Base-by-base conservation (phyloP, 2,329 filamentous ascomycete species). In the Pseudogymnoascus sp. region DNA sequence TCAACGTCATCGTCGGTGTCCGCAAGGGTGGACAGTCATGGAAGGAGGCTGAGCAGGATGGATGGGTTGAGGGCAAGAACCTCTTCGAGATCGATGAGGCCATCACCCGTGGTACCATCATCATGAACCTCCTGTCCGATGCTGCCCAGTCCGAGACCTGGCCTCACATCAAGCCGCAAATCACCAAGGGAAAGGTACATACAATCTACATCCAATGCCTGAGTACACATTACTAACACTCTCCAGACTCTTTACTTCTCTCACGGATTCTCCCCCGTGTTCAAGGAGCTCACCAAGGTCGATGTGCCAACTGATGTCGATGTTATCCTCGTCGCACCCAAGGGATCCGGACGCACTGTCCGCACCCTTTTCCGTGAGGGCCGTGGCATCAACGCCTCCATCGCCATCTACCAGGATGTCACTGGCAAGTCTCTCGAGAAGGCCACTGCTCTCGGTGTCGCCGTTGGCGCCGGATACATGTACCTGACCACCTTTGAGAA, bases 401-500 rank as follows among this genome's bases (percentile, higher is more conserved):
- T 97, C 74, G 94, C 94, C 78, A 92, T 99, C 80, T 97, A 79
- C 89, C 94, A 99, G 83, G 94, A 99, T 76, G 92, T 97, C 69
- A 96, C 92, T 67, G 94, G 94, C 79, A 90, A 97, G 81, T 94
- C 94, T 75, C 87, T 97, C 84, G 94, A 99, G 87, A 96, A 93
- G 86, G 94, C 94, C 72, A 82, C 96, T 73, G 94, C 94, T 71
- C 87, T 99, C 72, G 94, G 94, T 82, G 93, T 97, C 68, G 94
- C 93, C 76, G 90, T 99, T 76, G 94, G 93, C 78, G 92, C 89
- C 74, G 94, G 94, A 75, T 99, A 99, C 86, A 90, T 99, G 72
- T 99, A 99, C 87, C 90, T 97, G 89, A 99, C 94, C 76, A 99
- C 94, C 77, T 99, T 99, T 76, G 89, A 99, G 87, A 99, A 99